phyloP scores from a whole-genome alignment of 164 flowering plant species.

The Vitis amurensis region DNA sequence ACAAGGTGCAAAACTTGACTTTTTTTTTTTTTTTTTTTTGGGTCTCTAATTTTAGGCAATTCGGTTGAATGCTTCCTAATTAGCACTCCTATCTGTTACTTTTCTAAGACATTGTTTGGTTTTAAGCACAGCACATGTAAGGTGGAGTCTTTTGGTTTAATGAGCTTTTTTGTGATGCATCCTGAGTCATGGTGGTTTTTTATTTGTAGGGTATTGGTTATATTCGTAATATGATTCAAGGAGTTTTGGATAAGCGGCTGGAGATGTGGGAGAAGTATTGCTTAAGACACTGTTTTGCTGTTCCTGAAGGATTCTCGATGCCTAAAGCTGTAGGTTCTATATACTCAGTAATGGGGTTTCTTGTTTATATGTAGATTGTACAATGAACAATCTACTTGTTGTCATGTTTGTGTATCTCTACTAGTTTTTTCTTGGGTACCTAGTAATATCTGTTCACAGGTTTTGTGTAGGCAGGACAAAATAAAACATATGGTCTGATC shows the following conservation, averaged over 20 bases:
- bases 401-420: no score
- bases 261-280: conserved; percentile 82
- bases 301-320: conserved; percentile 68
- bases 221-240: conserved; percentile 45
- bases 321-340: conserved; percentile 60
- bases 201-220: conserved; percentile 49
- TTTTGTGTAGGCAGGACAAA: no score
- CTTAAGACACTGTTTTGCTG: conserved; percentile 61
- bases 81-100: not conserved
- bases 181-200: not conserved
- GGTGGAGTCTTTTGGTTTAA: not conserved
- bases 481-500: no score
- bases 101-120: no score
- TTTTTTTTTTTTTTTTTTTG: not conserved
- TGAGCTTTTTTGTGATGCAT: not conserved
- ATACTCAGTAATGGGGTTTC: conserved; percentile 26
- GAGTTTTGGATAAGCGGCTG: conserved; percentile 52
- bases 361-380: not conserved
- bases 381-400: no score
- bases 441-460: no score
- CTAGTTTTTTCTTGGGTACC: not conserved
- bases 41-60: not conserved
- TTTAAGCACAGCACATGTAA: not conserved
- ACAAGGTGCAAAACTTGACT: conserved; percentile 34
- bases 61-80: not conserved